These are phyloP conservation scores for Chytriomyces confervae DNA, from an alignment of 192 early-diverging fungal genomes.

Conservation along the genomic window DNA sequence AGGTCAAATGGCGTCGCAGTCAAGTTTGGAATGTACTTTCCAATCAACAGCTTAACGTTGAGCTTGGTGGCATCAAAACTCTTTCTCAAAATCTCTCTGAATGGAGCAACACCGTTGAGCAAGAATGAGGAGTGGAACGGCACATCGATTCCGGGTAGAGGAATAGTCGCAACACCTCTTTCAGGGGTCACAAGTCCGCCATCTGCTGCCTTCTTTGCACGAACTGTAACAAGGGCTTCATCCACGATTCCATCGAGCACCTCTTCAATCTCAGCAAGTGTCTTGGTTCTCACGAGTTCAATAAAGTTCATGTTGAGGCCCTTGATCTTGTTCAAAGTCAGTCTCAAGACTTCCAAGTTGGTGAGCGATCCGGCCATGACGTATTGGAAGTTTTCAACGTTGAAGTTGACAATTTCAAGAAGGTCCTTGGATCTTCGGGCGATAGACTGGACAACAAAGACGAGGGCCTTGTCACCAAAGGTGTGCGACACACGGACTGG, in stretches of 20 bases:
- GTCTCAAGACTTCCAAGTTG: constrained; percentile 80
- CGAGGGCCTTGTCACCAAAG: constrained; percentile 85
- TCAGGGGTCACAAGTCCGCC: constrained; percentile 74
- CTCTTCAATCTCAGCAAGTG: constrained; percentile 83
- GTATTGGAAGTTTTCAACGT: constrained; percentile 97
- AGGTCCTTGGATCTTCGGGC: constrained; percentile 76
- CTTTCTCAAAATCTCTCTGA: constrained; percentile 85
- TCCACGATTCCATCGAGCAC: constrained; percentile 79
- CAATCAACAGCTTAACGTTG: constrained; percentile 79
- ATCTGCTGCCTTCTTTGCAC: constrained; percentile 63
- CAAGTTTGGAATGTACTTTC: constrained; percentile 94
- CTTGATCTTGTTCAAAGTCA: constrained; percentile 87
- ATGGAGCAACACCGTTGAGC: constrained; percentile 87
- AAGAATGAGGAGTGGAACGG: constrained; percentile 98
- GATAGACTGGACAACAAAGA: constrained; percentile 82
- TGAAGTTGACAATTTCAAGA: constrained; percentile 96
- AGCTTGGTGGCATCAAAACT: constrained; percentile 84
- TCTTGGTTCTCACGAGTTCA: constrained; percentile 83
- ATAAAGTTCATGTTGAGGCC: constrained; percentile 83
- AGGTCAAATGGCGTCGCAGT: constrained; percentile 88
- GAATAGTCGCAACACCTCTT: constrained; percentile 90
- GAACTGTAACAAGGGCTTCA: constrained; percentile 70
- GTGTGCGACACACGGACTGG: constrained; percentile 85
- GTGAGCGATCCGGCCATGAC: constrained; percentile 87
- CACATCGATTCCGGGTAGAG: constrained; percentile 90